Evolutionary conservation across 1,284 basidiomycete species (phyloP), one percentile per base, ranked within the genome.

Genomic region (Marasmius oreades): DNA sequence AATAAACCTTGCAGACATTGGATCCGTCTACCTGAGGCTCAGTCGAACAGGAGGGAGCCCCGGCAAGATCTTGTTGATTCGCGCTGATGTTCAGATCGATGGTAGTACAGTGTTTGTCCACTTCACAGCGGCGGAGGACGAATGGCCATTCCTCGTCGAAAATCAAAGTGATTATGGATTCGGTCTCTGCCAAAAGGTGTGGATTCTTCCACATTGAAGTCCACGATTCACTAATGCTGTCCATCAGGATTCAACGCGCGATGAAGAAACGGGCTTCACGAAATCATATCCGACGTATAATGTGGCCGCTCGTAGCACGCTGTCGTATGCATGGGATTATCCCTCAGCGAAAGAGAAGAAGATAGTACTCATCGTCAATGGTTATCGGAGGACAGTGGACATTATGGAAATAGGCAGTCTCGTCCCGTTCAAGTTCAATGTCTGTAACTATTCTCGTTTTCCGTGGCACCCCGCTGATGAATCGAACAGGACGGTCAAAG

Each of bases 351-450:
- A 77, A 54, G 87, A 91, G 65, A 99, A 98, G 75, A 88, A 86
- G 62, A 78, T 99, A 42, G 73, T 85, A 52, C 74, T 99, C 14
- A 73, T 72, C 14, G 81, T 88, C 55, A 86, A 88, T 46, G 80
- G 81, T 16, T 74, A 82, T 46, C 82, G 85, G n/a, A 82, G 93
- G 39, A 75, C 82, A 23, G 78, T 99, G 54, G 97, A 99, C 67
- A 88, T 98, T 58, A 89, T 98, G 84, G 97, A 98, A 71, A 99
- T 99, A 45, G 97, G 97, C 48, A 85, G 92, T 59, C 81, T 98
- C 37, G 74, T 94, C 12, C 97, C 97, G 0, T 95, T 97, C 77
- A 93, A 85, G 69, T 91, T 98, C 68, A 74, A 77, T 48, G 89
- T 90, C 64, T 61, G 79, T 50, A 37, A 12, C 36, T 37, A 36